Evolutionary conservation across 169 alveolate genomes (phyloP), one percentile per base, ranked within the genome.

Genomic region (Haemoproteus tartakovskyi): DNA sequence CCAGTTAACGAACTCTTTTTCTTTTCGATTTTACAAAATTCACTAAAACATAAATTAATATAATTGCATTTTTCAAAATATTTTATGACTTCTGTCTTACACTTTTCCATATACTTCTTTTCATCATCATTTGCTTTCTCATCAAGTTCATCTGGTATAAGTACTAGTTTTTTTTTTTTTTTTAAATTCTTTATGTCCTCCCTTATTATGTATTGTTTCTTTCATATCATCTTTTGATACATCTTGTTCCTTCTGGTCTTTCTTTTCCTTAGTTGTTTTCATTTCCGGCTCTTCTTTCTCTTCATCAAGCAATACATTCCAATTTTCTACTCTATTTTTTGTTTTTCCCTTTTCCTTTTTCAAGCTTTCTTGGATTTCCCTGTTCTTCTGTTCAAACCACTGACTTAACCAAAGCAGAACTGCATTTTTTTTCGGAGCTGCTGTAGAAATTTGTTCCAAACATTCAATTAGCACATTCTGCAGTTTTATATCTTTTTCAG

Each of bases 1-100:
- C 84, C 84, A 6, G 59, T 60, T 14, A 74, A 41, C 9, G 84
- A 57, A 56, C 59, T 74, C 26, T 74, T 74, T 40, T 74, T 74
- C 40, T 74, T 64, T 47, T 74, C 84, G 18, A 46, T 74, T 38
- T 45, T 43, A 50, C 84, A 74, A 18, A 74, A 26, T 11, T 74
- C 84, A 26, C 19, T 45, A 54, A 74, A 38, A 57, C 24, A 45
- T 56, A 74, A 30, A 48, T 74, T 56, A 1, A 57, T 47, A 37
- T 56, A 74, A 40, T 61, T 48, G 45, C 54, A 37, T 38, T 48
- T 56, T 48, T 74, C 84, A 48, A 74, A 38, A 45, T 56, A 30
- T 37, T 74, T 74, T 56, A 74, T 45, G 21, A 70, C 40, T 22
- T 64, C 30, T 14, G 43, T 27, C 3, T 8, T 51, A 1, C 1